Conservation (phyloP, 495 filamentous ascomycete species). For the Penicillium maclennaniae region DNA sequence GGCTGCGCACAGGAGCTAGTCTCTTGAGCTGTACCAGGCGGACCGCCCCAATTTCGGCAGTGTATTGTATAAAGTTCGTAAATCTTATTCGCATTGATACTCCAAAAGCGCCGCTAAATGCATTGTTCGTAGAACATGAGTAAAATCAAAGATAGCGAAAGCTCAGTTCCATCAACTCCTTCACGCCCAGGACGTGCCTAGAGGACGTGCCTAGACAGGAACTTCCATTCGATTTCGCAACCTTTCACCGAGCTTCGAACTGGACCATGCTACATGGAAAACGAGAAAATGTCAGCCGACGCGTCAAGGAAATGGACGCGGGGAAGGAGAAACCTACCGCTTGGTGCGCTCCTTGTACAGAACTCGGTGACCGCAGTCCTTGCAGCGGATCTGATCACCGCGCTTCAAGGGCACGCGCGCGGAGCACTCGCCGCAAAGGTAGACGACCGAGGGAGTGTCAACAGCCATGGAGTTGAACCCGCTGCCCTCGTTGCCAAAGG, state of each 20-base stretch:
- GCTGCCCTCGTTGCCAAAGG: slow-evolving; percentile 34
- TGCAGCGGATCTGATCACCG: slow-evolving; percentile 87
- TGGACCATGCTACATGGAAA: slow-evolving; percentile 76
- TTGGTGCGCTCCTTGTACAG: slow-evolving; percentile 98
- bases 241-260: slow-evolving; percentile 85
- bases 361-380: slow-evolving; percentile 93
- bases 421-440: slow-evolving; percentile 93
- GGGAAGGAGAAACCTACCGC: slow-evolving; percentile 56
- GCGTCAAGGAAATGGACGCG: neutral
- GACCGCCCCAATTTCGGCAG: neutral
- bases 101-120: slow-evolving; percentile 33
- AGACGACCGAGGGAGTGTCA: slow-evolving; percentile 59
- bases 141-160: slow-evolving; percentile 9
- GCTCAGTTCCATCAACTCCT: slow-evolving; percentile 14
- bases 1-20: neutral
- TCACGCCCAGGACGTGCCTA: neutral
- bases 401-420: slow-evolving; percentile 73
- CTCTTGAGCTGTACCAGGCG: neutral
- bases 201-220: neutral
- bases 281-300: slow-evolving; percentile 12
- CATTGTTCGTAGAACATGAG: slow-evolving; percentile 19
- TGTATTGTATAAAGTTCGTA: slow-evolving; percentile 6
- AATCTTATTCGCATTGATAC: slow-evolving; percentile 10
- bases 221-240: neutral
- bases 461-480: slow-evolving; percentile 26